Base-by-base conservation (phyloP, 768 basidiomycete species). In the Postia placenta region DNA sequence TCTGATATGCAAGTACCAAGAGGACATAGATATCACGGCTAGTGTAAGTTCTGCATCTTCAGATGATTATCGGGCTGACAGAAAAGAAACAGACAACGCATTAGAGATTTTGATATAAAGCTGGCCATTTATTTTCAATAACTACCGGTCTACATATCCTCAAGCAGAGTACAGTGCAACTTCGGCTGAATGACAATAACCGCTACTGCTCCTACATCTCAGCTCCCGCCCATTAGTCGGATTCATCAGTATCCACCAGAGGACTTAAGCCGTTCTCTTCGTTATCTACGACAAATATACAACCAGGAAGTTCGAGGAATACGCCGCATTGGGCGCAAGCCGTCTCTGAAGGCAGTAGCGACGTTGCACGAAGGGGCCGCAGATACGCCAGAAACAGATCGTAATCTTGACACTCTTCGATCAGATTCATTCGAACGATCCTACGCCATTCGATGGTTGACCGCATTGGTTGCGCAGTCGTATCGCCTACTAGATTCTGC, bases 361-460 rank as follows among this genome's bases (percentile, higher is more conserved):
- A 38, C 41, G 38, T 36, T 43, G 11, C 37, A 45, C 56, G n/a
- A 37, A 38, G 19, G 2, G 19, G 20, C 14, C 37, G 14, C 42
- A 4, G 22, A 20, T 1, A 5, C 2, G 14, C 1, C 9, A n/a
- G 15, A 17, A 36, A 28, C 4, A 40, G 48, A 43, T 17, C 37
- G n/a, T 30, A 62, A 19, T 19, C 17, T 58, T 42, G 68, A 70
- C 17, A 53, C 61, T 11, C 55, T 80, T 20, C 72, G 75, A 39
- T 64, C 66, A 0, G 88, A 92, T 59, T 47, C 69, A 1, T 92
- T 85, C 61, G 91, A 93, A 64, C 76, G 83, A 7, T 62, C 75
- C 0, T 81, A 83, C 46, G 74, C 83, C 0, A 74, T 89, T 2
- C 77, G 74, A 50, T 94, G 91, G 91, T 71, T 92, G 12, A 86